Evolutionary conservation across 495 filamentous ascomycete species (phyloP), one percentile per base, ranked within the genome.

Genomic region (Saxophila tyrrhenica): DNA sequence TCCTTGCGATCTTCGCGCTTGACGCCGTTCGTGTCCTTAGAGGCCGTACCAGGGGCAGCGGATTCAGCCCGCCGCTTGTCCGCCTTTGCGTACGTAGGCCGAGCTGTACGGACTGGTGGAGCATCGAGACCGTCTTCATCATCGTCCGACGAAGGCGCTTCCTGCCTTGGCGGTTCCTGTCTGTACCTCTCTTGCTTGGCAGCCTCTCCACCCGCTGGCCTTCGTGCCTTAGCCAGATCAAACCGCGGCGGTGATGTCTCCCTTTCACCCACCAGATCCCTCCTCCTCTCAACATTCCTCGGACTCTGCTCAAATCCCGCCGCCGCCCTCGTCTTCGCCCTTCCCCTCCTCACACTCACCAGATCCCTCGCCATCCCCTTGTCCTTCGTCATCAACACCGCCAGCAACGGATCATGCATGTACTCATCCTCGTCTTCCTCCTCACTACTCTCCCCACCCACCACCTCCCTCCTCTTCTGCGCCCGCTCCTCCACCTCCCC

Each of bases 301-400:
- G 59, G 50, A 38, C 59, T 55, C 39, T 56, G 45, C 32, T 21
- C 8, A 32, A 62, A 62, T 9, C 62, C 62, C 16, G 63, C 63
- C 15, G 63, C 63, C 39, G 63, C 63, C 44, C 61, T 51, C 9
- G 63, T 65, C 32, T 62, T 64, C 3, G 63, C 24, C 29, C 32
- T 52, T 3, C 29, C 24, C 23, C 32, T 52, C 1, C 51, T 39
- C 24, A 62, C 7, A 1, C 46, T 32, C n/a, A 55, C 25, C 20
- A 66, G 38, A 43, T 55, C 49, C 25, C 32, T 52, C 15, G 24
- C 17, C 10, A 20, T 7, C 25, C 35, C 17, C 29, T 49, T 51
- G 19, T 57, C 58, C 10, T 48, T 47, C 22, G 32, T 62, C 64
- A 66, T 66, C 25, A 66, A 43, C 3, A 54, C 64, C 19, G 64